Percentiles rank a stretch among this genome's conserved stretches.
These are phyloP conservation scores for Penicillium odoratum DNA, from an alignment of 495 filamentous ascomycete species.

Conservation along the genomic window DNA sequence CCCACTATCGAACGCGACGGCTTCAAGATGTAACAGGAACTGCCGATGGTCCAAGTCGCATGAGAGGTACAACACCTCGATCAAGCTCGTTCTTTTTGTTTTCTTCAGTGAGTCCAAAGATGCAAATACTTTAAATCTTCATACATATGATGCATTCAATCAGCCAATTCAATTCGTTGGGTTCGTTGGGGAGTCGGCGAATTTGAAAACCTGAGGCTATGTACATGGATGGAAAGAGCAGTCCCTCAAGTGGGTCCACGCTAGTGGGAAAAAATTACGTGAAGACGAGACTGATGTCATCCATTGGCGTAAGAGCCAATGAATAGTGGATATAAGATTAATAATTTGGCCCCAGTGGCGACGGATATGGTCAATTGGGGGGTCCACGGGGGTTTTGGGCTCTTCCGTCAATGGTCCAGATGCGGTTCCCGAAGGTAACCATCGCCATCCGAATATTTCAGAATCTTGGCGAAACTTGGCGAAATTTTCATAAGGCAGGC, in stretches of 20 bases:
- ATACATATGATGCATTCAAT: not conserved
- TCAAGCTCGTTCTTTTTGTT: no score
- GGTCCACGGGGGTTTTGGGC: not conserved
- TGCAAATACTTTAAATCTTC: not conserved
- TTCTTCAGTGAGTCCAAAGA: no score
- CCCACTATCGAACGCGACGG: conserved; percentile 19
- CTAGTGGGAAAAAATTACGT: not conserved
- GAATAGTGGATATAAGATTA: not conserved
- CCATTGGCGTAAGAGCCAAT: not conserved
- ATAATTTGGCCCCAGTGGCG: not conserved
- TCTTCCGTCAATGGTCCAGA: not conserved
- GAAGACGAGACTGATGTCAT: not conserved
- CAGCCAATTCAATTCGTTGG: not conserved
- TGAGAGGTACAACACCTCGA: not conserved
- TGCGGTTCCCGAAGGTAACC: not conserved
- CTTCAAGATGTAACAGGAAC: conserved; percentile 12
- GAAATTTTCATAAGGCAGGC: not conserved
- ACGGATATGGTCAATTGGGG: not conserved
- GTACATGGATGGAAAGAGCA: not conserved
- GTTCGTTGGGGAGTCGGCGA: not conserved
- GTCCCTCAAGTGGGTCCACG: not conserved
- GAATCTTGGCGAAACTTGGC: not conserved
- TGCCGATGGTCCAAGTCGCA: conserved; percentile 11
- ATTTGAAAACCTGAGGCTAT: not conserved
- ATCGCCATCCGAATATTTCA: not conserved